Conservation (phyloP, 306 rosid genomes). For the Fragaria iinumae region DNA sequence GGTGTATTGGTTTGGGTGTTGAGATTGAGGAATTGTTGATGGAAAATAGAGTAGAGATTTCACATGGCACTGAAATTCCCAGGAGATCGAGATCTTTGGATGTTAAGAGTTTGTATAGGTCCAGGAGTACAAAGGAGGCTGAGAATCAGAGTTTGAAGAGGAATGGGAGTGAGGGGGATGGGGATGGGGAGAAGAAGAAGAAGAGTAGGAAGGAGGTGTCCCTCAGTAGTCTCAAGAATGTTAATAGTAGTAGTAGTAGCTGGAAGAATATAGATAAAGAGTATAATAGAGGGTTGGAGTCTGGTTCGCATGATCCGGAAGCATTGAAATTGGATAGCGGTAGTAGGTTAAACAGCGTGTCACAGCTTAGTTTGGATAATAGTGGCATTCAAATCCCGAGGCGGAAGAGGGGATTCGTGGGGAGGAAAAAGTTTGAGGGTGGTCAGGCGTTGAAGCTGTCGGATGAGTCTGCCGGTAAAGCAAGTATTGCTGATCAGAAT, state of each 20-base stretch:
- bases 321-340: conserved; percentile 45
- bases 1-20: conserved; percentile 43
- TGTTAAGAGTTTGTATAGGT: conserved; percentile 71
- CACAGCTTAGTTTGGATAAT: conserved; percentile 46
- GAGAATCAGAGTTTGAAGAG: conserved; percentile 53
- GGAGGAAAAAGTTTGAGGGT: conserved; percentile 59
- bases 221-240: conserved; percentile 74
- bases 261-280: conserved; percentile 49
- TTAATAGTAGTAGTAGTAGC: conserved; percentile 37
- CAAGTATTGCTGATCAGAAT: conserved; percentile 40
- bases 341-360: conserved; percentile 39
- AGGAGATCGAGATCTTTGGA: conserved; percentile 83
- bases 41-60: conserved; percentile 67
- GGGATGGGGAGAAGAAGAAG: conserved; percentile 47
- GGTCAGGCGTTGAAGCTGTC: conserved; percentile 37
- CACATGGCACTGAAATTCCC: conserved; percentile 59
- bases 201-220: conserved; percentile 66
- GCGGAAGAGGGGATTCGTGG: conserved; percentile 74
- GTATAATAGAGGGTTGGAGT: conserved; percentile 35
- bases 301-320: conserved; percentile 40
- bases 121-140: conserved; percentile 37
- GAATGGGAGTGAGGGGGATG: conserved; percentile 37
- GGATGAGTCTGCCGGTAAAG: conserved; percentile 38
- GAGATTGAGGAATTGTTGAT: conserved; percentile 57
- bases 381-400: conserved; percentile 63